Base-by-base conservation (phyloP, 495 filamentous ascomycete species). In the Annulohypoxylon stygium region DNA sequence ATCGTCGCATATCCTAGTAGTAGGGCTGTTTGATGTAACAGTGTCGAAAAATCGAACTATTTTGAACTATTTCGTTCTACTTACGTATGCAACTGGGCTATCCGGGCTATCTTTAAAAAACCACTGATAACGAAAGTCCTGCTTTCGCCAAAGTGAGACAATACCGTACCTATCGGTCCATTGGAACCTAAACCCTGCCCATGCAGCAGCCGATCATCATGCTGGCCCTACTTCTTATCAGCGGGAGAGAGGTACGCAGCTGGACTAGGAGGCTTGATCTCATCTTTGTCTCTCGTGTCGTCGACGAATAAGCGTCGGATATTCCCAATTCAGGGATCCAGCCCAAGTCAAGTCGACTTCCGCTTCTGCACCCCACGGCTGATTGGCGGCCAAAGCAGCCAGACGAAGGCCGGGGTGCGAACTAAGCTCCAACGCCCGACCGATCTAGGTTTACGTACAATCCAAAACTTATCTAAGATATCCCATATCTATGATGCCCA, bases 331-430 rank as follows among this genome's bases (percentile, higher is more conserved):
- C 55, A 43, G 61, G 30, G 33, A 39, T 65, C 43, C 30, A 43
- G n/a, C 16, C 43, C 34, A 30, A 30, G 30, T 30, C 30, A 58
- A 51, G 50, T 59, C 53, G 41, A 59, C 14, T 45, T 33, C 26
- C 50, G 65, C 51, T 65, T 57, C 65, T 66, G 61, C 43, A 69
- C 70, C 70, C 70, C 65, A 64, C 64, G 64, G 53, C 20, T 53
- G 64, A 59, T 63, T 70, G 37, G 60, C 59, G 18, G 9, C 30
- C 30, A 30, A 6, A 30, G 30, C 3, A 30, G 30, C 3, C 3
- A 30, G 30, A 30, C 1, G 30, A 30, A 30, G 30, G 5, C 25
- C 50, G 3, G 51, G 37, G 26, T 33, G 8, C 16, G 7, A 23
- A 36, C n/a, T 34, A 10, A 7, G 61, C 37, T 53, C 43, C 45